These are phyloP conservation scores for Hysterium pulicare DNA, from an alignment of 2,329 filamentous ascomycete species.

Conservation along the genomic window DNA sequence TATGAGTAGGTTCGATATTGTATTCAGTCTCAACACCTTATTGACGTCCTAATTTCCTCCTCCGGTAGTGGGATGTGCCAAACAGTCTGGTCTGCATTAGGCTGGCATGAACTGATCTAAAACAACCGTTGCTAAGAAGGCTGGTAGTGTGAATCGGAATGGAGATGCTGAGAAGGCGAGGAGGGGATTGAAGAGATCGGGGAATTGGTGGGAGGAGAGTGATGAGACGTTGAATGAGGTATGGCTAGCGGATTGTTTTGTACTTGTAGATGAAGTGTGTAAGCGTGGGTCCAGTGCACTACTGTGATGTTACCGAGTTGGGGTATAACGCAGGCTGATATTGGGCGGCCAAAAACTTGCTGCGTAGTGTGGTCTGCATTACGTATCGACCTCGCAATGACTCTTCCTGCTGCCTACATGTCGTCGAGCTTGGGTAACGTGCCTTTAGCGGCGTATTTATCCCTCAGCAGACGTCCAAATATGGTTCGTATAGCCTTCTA, in stretches of 20 bases:
- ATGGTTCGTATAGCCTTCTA: too few species aligned
- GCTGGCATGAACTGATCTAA: slow-evolving; percentile 20
- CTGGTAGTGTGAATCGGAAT: slow-evolving; percentile 37
- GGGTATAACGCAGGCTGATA: neutral
- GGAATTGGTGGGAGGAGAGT: slow-evolving; percentile 19
- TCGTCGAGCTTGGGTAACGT: neutral
- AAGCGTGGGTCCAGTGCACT: neutral
- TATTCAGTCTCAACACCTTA: too few species aligned
- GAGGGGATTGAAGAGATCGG: slow-evolving; percentile 24
- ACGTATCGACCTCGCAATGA: neutral
- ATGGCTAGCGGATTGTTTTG: neutral
- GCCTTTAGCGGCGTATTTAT: too few species aligned
- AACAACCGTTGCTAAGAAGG: slow-evolving; percentile 17
- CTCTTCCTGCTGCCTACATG: neutral
- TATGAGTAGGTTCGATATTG: slow-evolving; percentile 18
- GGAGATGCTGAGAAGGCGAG: slow-evolving; percentile 30
- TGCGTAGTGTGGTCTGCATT: neutral
- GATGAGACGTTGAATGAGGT: slow-evolving; percentile 3
- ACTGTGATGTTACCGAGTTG: neutral
- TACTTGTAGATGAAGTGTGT: neutral
- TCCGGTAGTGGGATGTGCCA: too few species aligned
- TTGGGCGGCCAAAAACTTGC: neutral
- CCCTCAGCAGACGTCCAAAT: too few species aligned
- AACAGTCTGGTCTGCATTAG: too few species aligned
- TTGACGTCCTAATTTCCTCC: too few species aligned